Evolutionary conservation across 768 basidiomycete genomes (phyloP).

Genomic region (Collybia sp.): DNA sequence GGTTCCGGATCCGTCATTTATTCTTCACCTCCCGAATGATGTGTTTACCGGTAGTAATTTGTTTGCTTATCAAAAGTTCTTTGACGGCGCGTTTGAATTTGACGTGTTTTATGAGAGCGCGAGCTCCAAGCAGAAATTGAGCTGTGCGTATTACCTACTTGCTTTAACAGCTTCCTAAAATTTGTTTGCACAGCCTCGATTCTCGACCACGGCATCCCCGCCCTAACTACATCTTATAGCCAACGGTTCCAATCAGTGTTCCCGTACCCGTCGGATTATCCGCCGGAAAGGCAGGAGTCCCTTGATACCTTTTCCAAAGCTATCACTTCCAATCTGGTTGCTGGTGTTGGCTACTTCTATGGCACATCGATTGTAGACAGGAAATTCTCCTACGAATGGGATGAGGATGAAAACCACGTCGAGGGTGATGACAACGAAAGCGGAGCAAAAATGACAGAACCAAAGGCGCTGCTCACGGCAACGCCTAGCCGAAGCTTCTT

Average conservation of each 20-base stretch:
- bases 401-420: slow-evolving; percentile 51
- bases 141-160: slow-evolving; percentile 37
- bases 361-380: slow-evolving; percentile 85
- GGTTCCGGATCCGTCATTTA: slow-evolving; percentile 75
- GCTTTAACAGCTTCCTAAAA: neutral
- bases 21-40: slow-evolving; percentile 75
- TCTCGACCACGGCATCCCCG: slow-evolving; percentile 67
- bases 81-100: slow-evolving; percentile 82
- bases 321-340: slow-evolving; percentile 87
- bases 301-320: slow-evolving; percentile 78
- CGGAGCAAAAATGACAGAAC: slow-evolving; percentile 69
- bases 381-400: slow-evolving; percentile 88
- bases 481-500: slow-evolving; percentile 97
- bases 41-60: slow-evolving; percentile 70
- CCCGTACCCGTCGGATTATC: slow-evolving; percentile 57
- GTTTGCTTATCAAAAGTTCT: slow-evolving; percentile 82
- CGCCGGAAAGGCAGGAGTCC: slow-evolving; percentile 38
- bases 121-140: slow-evolving; percentile 60
- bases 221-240: slow-evolving; percentile 56
- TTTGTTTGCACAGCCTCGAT: slow-evolving; percentile 40
- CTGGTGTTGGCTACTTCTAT: slow-evolving; percentile 94
- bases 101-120: slow-evolving; percentile 85
- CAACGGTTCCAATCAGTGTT: slow-evolving; percentile 67
- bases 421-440: slow-evolving; percentile 26
- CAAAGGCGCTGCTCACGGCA: slow-evolving; percentile 77